Conservation (phyloP, 768 basidiomycete genomes). For the Tricholoma furcatifolium region DNA sequence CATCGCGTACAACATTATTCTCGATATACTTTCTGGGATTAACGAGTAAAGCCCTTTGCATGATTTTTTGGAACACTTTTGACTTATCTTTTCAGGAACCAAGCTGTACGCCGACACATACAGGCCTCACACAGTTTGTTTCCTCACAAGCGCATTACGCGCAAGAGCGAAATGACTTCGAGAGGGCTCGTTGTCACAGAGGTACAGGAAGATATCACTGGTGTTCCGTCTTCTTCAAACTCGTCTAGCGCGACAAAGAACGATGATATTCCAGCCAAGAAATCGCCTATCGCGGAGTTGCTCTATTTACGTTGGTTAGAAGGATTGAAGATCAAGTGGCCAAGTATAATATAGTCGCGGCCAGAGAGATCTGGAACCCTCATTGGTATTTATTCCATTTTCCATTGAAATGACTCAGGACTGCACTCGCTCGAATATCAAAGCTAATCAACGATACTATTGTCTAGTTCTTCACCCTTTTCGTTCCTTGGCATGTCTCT, state of each 20-base stretch:
- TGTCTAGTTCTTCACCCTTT: not conserved
- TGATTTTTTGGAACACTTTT: constrained; percentile 5
- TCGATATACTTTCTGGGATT: constrained; percentile 87
- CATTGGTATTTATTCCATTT: no score
- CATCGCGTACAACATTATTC: constrained; percentile 82
- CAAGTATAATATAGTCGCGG: constrained; percentile 49
- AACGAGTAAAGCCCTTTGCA: constrained; percentile 67
- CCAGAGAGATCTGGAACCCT: no score
- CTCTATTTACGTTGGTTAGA: constrained; percentile 98
- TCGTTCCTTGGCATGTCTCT: not conserved
- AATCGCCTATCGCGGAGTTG: constrained; percentile 92
- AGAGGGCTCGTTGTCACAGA: constrained; percentile 84
- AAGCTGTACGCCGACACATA: constrained; percentile 77
- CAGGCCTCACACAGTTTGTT: constrained; percentile 79
- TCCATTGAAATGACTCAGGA: no score
- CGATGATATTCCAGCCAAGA: constrained; percentile 49
- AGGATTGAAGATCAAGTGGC: constrained; percentile 89
- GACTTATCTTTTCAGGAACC: constrained; percentile 49
- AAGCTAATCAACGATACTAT: no score
- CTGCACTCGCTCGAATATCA: no score
- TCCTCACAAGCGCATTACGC: constrained; percentile 74
- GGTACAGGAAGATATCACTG: constrained; percentile 68
- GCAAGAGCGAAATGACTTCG: constrained; percentile 83
- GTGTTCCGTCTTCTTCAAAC: constrained; percentile 41
- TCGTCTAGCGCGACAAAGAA: constrained; percentile 27